Evolutionary conservation across 2,329 filamentous ascomycete genomes (phyloP), one percentile per base, ranked within the genome.

Genomic region (Tolypocladium guangdongense): DNA sequence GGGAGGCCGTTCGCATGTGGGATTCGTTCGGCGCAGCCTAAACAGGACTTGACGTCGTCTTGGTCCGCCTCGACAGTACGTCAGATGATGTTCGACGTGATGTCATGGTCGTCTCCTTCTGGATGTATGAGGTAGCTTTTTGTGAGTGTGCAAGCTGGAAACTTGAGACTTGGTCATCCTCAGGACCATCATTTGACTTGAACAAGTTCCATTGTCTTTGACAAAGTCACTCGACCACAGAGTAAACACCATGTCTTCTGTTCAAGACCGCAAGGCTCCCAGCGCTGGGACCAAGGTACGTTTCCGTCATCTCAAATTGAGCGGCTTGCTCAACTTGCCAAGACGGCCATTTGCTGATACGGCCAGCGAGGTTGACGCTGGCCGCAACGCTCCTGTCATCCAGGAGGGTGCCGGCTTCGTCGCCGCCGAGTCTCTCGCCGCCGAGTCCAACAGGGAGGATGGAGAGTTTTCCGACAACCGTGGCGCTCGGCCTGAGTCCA

Each of bases 381-480:
- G 75, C 53, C 57, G 67, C 55, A 68, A 78, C 48, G 74, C 80
- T 46, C 78, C 81, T 32, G 53, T 63, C 1, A 78, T 75, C 55
- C 66, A 72, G 18, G 88, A 93, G 67, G 72, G 76, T 16, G 73
- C 84, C 6, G 89, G 89, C 51, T 62, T 74, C 30, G 77, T 92
- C 1, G 71, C 78, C 46, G 73, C 78, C 16, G 87, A 86, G 68
- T 92, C 87, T 7, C 82, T 95, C 6, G 89, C 89, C 12, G 85
- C 82, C 55, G 84, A 92, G 63, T 93, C 88, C 0, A 70, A 82
- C 55, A 71, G 74, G 48, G 60, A 72, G 24, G 77, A 77, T 54
- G 87, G 86, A 58, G 71, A 67, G 14, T 89, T 88, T 61, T 71
- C 77, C 41, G 66, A 76, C 54, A 87, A 88, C 69, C 72, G 75